Base-by-base conservation (phyloP, 1,284 basidiomycete species). In the Fomitopsis schrenkii region DNA sequence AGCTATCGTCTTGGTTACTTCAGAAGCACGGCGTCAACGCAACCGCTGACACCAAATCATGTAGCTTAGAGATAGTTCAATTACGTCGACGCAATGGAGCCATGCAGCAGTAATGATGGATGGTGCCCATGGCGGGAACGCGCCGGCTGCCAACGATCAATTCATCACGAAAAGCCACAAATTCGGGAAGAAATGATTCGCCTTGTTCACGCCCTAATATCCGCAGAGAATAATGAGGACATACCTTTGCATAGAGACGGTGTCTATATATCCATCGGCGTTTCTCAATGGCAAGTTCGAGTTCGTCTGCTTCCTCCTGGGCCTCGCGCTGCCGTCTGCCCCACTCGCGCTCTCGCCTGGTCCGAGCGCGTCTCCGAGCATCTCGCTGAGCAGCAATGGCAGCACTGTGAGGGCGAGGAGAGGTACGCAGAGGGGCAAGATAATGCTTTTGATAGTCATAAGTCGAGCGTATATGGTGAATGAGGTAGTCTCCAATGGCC, bases 401-500 rank as follows among this genome's bases (percentile, higher is more conserved):
- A 38, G 69, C 69, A 5, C 69, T 66, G 41, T 74, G 74, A 9
- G 79, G 77, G 46, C 75, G 74, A 35, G 82, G 80, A 12, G 83
- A 84, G 36, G 75, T 77, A 12, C 82, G 83, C 52, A 90, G 73
- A 15, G 93, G 92, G 0, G 85, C 76, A 6, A 96, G 80, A 71
- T 85, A 90, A 74, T 91, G 86, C 74, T 94, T 93, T 69, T 89
- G 83, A 70, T 89, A 93, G 74, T 93, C 91, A 67, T 83, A 86
- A 62, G 85, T 83, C 8, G 89, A 90, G 62, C 90, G 83, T 60
- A 91, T 84, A 63, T 85, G 83, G 72, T 96, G 94, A 55, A 95
- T 90, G 52, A 97, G 76, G 71, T 93, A 89, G 26, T 86, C 81
- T 15, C 87, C 90, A 65, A 94, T 87, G 38, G 81, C 74, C 59